Evolutionary conservation across 306 rosid species (phyloP).

Genomic region (Cicer arietinum): DNA sequence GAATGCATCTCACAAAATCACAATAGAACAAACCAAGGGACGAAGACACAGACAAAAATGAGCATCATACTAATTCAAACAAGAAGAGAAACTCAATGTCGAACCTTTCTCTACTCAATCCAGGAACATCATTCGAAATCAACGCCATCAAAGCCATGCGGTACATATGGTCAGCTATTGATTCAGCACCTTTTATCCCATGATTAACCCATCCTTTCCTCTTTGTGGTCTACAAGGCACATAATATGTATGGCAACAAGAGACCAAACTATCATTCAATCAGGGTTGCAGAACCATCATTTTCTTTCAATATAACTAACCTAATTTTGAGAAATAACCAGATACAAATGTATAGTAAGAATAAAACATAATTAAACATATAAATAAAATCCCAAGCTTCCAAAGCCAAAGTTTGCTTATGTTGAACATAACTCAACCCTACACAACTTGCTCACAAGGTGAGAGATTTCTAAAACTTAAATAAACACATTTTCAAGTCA

Average conservation of each 20-base stretch:
- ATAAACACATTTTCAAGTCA: too few relatives aligned
- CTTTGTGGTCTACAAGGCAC: constrained; percentile 73
- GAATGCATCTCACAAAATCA: background rate
- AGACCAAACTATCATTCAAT: constrained; percentile 6
- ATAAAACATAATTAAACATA: background rate
- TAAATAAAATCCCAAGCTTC: background rate
- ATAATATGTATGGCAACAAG: constrained; percentile 21
- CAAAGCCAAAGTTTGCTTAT: background rate
- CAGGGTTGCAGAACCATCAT: background rate
- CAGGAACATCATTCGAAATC: constrained; percentile 74
- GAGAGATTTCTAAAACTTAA: too few relatives aligned
- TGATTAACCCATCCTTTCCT: constrained; percentile 97
- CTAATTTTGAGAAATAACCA: background rate
- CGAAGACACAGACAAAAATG: constrained; percentile 13
- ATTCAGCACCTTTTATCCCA: constrained; percentile 86
- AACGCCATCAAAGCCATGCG: constrained; percentile 93
- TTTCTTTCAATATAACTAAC: constrained; percentile 16
- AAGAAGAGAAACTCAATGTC: constrained; percentile 12
- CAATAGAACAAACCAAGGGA: background rate
- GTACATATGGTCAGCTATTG: constrained; percentile 94
- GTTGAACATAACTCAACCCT: too few relatives aligned
- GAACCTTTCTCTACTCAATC: constrained; percentile 86
- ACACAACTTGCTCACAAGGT: too few relatives aligned
- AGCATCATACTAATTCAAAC: constrained; percentile 16
- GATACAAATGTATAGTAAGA: constrained; percentile 12